phyloP scores from a whole-genome alignment of 2,329 filamentous ascomycete genomes.

The Alternaria ethzedia region DNA sequence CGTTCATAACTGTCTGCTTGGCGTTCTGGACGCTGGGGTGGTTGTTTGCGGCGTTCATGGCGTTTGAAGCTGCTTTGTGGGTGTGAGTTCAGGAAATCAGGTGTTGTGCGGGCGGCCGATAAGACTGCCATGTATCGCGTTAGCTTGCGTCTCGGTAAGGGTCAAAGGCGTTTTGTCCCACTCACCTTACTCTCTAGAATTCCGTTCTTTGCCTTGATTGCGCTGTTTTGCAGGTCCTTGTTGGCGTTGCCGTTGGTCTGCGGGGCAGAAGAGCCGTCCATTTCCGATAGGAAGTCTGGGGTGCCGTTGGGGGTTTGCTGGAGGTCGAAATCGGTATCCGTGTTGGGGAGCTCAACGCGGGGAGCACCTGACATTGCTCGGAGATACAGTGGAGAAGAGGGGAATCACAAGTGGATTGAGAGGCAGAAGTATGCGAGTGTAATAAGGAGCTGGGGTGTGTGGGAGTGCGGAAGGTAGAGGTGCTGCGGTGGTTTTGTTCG shows the following conservation, averaged over 20 bases:
- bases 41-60: constrained; percentile 57
- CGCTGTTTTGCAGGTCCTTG: constrained; percentile 27
- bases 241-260: constrained; percentile 30
- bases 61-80: constrained; percentile 55
- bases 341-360: constrained; percentile 39
- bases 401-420: constrained; percentile 1
- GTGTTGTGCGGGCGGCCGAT: constrained; percentile 46
- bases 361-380: constrained; percentile 40
- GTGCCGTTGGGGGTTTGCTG: constrained; percentile 30
- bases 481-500: constrained; percentile 11
- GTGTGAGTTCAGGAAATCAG: constrained; percentile 35
- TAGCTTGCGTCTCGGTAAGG: constrained; percentile 46
- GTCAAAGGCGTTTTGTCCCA: constrained; percentile 32
- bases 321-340: constrained; percentile 35
- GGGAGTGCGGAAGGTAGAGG: not conserved
- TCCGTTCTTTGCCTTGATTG: constrained; percentile 45
- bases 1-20: constrained; percentile 52
- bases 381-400: not conserved
- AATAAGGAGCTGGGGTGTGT: not conserved
- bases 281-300: constrained; percentile 20
- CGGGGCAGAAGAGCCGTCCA: constrained; percentile 20
- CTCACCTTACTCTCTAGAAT: constrained; percentile 54
- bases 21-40: constrained; percentile 58
- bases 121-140: constrained; percentile 46
- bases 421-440: not conserved